A percentile compares a stretch with the other conserved stretches of the same genome.
These are phyloP conservation scores for Ehretia macrophylla DNA, from an alignment of 257 asterid genomes.

Conservation along the genomic window DNA sequence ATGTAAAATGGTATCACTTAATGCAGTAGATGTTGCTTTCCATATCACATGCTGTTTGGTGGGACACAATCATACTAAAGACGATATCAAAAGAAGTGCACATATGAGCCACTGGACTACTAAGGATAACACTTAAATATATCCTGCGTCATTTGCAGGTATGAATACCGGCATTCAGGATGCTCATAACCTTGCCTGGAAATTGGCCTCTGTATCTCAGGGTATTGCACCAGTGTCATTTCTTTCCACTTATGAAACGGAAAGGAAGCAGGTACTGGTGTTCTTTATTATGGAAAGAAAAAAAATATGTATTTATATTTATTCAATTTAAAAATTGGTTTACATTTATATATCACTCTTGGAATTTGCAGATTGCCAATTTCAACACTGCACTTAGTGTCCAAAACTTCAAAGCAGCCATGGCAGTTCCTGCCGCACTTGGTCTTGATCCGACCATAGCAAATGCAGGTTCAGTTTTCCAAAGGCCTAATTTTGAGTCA, in stretches of 20 bases:
- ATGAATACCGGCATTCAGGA: slow-evolving; percentile 99
- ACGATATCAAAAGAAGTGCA: neutral
- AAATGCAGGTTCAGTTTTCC: slow-evolving; percentile 53
- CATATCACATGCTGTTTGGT: neutral
- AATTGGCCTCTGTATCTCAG: slow-evolving; percentile 66
- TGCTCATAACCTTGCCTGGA: slow-evolving; percentile 98
- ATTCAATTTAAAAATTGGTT: neutral
- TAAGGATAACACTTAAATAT: neutral
- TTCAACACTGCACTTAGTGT: slow-evolving; percentile 81
- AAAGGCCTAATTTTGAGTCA: neutral
- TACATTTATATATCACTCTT: too few species aligned
- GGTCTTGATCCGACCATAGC: slow-evolving; percentile 91
- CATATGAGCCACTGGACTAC: neutral
- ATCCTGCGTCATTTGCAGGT: slow-evolving; percentile 37
- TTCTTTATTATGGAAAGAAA: neutral
- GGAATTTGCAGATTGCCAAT: slow-evolving; percentile 51
- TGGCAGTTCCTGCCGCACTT: slow-evolving; percentile 92
- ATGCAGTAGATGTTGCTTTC: neutral
- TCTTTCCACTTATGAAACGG: slow-evolving; percentile 75
- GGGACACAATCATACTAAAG: neutral
- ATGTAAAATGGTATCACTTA: neutral
- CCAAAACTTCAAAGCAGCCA: slow-evolving; percentile 84
- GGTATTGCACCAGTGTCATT: slow-evolving; percentile 63
- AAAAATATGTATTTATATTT: too few species aligned
- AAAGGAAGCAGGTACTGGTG: slow-evolving; percentile 69